Base-by-base conservation (phyloP, 2,329 filamentous ascomycete genomes). In the Alternaria metachromatica region DNA sequence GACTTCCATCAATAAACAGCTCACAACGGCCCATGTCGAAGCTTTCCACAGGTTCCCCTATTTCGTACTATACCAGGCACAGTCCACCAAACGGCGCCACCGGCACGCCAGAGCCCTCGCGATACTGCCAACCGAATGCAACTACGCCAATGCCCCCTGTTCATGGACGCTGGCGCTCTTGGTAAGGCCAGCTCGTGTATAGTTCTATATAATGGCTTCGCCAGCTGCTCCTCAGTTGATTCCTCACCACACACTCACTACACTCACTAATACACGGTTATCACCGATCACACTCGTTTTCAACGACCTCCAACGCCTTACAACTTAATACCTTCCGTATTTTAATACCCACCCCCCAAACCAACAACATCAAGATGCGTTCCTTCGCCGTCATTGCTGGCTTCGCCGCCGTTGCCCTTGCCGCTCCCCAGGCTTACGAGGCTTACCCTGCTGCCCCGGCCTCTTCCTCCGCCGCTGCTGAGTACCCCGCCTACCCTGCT, bases 261-360 rank as follows among this genome's bases (percentile, higher is more conserved):
- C 61, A 56, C 37, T 73, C 70, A 64, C 70, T 78, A 76, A 76
- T 76, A 74, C 72, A 73, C 76, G 76, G 78, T 80, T 70, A 76
- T 76, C 58, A 69, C 78, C 79, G 77, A 80, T 76, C 78, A 73
- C 80, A 81, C 70, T 81, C 79, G 76, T 80, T 81, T 77, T 64
- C 64, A 66, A 74, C 73, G 66, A 73, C 71, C 67, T 72, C 70
- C 68, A 68, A 23, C 68, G 62, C 65, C 67, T 23, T 58, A 65
- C 73, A 53, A 77, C 70, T 67, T 76, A 78, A 77, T 78, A 77
- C 73, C 74, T 71, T 70, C 67, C 71, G 72, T 75, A 78, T 67
- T 70, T 49, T 73, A 78, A 74, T 72, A 70, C 69, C 71, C 63
- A 67, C 64, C 65, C 60, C 50, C 49, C 18, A 44, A 30, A 43